Percentiles rank a stretch among this genome's conserved stretches.
phyloP scores from a whole-genome alignment of 1,284 basidiomycete species.

The Vanrija pseudolonga region DNA sequence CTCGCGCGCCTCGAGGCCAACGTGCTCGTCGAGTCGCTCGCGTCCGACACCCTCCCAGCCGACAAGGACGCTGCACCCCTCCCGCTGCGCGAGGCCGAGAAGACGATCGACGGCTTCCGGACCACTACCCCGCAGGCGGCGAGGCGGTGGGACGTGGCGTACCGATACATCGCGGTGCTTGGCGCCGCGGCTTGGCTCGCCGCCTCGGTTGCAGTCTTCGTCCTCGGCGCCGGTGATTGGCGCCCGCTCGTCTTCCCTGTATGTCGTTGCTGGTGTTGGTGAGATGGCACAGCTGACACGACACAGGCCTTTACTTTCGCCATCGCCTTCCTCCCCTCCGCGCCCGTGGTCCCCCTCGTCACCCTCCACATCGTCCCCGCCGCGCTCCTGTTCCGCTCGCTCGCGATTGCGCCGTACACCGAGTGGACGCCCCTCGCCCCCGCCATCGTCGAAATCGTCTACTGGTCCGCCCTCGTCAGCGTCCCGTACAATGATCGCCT shows the following conservation, averaged over 20 bases:
- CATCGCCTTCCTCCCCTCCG: conserved; percentile 24
- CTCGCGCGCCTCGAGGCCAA: conserved; percentile 39
- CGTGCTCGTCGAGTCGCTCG: conserved; percentile 35
- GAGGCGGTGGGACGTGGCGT: conserved; percentile 20
- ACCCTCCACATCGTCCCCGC: conserved; percentile 38
- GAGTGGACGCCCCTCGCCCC: conserved; percentile 29
- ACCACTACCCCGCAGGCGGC: conserved; percentile 6
- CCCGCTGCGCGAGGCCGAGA: conserved; percentile 23
- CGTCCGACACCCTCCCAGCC: conserved; percentile 1
- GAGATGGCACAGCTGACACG: not conserved
- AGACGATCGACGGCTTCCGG: conserved; percentile 30
- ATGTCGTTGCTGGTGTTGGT: conserved; percentile 11
- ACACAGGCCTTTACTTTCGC: not conserved
- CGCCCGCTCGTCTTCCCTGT: conserved; percentile 33
- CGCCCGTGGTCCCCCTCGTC: conserved; percentile 39
- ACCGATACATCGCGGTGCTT: conserved; percentile 19
- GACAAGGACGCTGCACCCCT: not conserved
- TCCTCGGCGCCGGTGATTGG: conserved; percentile 15
- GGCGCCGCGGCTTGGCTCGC: conserved; percentile 29
- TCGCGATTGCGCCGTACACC: conserved; percentile 21
- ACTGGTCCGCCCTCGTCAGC: conserved; percentile 40
- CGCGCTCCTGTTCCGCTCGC: conserved; percentile 39
- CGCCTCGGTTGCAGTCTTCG: conserved; percentile 15
- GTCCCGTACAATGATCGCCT: conserved; percentile 44
- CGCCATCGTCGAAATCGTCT: conserved; percentile 32